Base-by-base conservation (phyloP, 2,329 filamentous ascomycete species). In the Nothophaeocryptopus gaeumannii region DNA sequence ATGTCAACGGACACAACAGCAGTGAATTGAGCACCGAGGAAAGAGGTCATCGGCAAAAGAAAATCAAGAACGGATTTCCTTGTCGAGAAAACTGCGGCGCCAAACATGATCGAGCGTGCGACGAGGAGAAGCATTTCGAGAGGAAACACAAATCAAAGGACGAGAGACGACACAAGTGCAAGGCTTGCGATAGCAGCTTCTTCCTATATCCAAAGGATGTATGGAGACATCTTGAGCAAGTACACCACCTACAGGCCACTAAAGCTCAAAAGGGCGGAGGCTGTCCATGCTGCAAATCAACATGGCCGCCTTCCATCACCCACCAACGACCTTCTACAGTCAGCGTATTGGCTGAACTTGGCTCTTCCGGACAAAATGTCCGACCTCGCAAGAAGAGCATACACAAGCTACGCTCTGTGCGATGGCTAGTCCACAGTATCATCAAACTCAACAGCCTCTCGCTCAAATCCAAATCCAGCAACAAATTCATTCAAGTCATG, bases 151-250 rank as follows among this genome's bases (percentile, higher is more conserved):
- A 9, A 2, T 16, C 39, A 5, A 36, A 53, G 16, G 37, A 39
- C 1, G 5, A 26, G 1, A 45, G 38, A 31, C 47, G 39, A 2
- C 47, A 56, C n/a, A 26, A 37, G 2, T 56, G 53, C 33, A 3
- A 13, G 1, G 3, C 47, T 4, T 56, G 53, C 14, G 14, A 31
- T 5, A 26, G 10, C 7, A 48, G 46, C 4, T 36, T 20, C 1
- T 56, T 39, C 29, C 33, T 45, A 1, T 56, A 52, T 32, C 53
- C 53, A 11, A 56, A 56, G 20, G 53, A 56, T 8, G 43, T 56
- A 5, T 38, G 44, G 29, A 43, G 53, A 16, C 53, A 56, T 38
- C 29, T 50, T 5, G 26, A 29, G 15, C 53, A 53, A 30, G 44
- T 50, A 8, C 53, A 56, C 40, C 20, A 26, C 7, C 20, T 26